These are phyloP conservation scores for Penicillium silybi DNA, from an alignment of 495 filamentous ascomycete genomes.

Conservation along the genomic window DNA sequence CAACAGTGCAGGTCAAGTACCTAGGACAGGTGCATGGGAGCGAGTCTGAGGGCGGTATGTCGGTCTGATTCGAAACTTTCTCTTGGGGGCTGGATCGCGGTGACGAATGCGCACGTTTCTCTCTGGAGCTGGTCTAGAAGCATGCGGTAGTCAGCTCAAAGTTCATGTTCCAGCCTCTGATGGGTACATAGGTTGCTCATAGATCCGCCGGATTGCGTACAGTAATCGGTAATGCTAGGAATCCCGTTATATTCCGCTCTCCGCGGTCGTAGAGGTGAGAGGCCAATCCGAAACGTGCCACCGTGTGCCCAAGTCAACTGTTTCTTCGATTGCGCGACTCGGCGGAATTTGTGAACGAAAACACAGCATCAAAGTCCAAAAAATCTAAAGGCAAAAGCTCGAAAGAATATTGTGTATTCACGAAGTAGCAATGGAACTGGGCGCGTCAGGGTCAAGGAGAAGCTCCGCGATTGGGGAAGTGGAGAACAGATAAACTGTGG, in stretches of 20 bases:
- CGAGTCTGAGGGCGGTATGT: not conserved
- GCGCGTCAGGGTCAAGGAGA: slow-evolving; percentile 3
- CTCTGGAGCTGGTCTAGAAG: not conserved
- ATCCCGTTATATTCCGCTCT: not conserved
- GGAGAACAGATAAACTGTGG: slow-evolving; percentile 6
- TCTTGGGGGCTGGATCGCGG: slow-evolving; percentile 3
- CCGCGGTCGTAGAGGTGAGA: not conserved
- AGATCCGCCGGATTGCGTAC: not conserved
- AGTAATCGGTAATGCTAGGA: not conserved
- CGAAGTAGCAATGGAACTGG: not conserved
- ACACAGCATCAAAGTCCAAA: not conserved
- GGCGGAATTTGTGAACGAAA: not conserved
- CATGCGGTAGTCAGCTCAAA: not conserved
- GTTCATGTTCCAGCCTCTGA: not conserved
- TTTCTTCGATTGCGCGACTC: not conserved
- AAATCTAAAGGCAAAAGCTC: not conserved
- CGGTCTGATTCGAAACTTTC: not conserved
- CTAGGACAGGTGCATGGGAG: slow-evolving; percentile 12
- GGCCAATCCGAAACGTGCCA: slow-evolving; percentile 10
- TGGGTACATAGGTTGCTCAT: not conserved
- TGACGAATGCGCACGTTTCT: not conserved
- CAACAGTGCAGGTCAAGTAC: not conserved
- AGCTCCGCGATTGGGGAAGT: not conserved
- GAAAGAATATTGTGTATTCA: not conserved
- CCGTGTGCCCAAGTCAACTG: slow-evolving; percentile 11